Conservation (phyloP, 495 filamentous ascomycete genomes). For the Daldinia bambusicola region DNA sequence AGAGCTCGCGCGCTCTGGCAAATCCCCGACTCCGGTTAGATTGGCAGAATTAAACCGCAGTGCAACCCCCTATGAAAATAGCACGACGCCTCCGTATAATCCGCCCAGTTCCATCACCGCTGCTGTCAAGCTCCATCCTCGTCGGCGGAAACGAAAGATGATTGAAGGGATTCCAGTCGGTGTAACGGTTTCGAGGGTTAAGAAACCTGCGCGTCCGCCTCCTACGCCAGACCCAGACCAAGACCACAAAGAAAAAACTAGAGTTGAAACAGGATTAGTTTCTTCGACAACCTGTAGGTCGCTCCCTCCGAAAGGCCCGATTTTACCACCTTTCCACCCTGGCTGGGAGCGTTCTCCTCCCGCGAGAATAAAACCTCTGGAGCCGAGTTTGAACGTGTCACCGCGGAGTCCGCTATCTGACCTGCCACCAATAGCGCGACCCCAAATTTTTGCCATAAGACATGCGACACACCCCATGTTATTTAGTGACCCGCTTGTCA, state of each 20-base stretch:
- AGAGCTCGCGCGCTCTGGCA: conserved; percentile 41
- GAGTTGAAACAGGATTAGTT: background rate
- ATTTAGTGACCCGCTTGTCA: conserved; percentile 43
- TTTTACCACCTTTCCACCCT: conserved; percentile 39
- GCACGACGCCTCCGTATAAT: conserved; percentile 6
- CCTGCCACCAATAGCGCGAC: conserved; percentile 21
- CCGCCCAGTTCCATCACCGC: conserved; percentile 49
- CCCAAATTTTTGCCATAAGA: conserved; percentile 21
- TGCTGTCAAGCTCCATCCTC: conserved; percentile 51
- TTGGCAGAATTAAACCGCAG: conserved; percentile 24
- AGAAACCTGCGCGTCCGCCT: conserved; percentile 10
- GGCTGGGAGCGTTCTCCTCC: conserved; percentile 42
- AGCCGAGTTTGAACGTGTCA: conserved; percentile 38
- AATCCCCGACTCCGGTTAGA: conserved; percentile 27
- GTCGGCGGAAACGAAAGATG: conserved; percentile 57
- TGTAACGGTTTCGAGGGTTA: background rate
- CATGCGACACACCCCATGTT: conserved; percentile 38
- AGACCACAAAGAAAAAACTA: background rate
- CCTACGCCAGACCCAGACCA: background rate
- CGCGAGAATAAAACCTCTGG: conserved; percentile 36
- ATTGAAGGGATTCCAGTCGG: conserved; percentile 52
- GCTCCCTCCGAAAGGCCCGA: conserved; percentile 26
- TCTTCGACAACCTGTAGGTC: conserved; percentile 7
- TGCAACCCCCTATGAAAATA: conserved; percentile 11
- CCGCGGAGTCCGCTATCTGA: conserved; percentile 46